Percentiles rank a stretch among this genome's conserved stretches.
phyloP scores from a whole-genome alignment of 139 green algal genomes.

The Ulvella scutata region DNA sequence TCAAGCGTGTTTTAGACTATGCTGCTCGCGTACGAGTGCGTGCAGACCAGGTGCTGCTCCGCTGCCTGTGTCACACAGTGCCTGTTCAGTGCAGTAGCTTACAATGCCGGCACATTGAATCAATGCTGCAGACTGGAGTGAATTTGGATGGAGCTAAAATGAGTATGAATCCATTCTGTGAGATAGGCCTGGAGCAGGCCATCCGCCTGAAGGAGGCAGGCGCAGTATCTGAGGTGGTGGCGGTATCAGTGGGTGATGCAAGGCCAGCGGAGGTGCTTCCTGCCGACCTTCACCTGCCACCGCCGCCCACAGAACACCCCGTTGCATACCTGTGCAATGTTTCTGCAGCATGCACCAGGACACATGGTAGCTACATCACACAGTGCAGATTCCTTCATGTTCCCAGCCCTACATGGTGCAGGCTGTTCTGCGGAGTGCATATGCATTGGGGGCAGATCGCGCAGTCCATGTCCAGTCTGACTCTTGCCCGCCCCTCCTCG shows the following conservation, averaged over 20 bases:
- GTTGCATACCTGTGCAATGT: too few relatives aligned
- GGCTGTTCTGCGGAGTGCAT: constrained; percentile 70
- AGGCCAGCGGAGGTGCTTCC: too few relatives aligned
- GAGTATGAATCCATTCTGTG: constrained; percentile 93
- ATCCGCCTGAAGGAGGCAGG: constrained; percentile 64
- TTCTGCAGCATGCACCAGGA: neutral
- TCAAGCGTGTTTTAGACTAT: constrained; percentile 84
- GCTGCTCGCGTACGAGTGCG: constrained; percentile 76
- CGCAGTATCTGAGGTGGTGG: constrained; percentile 62
- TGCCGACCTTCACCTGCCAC: too few relatives aligned
- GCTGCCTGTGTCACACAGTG: neutral
- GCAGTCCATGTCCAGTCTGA: constrained; percentile 55
- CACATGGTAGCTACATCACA: neutral
- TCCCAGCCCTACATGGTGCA: constrained; percentile 10
- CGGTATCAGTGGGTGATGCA: constrained; percentile 64
- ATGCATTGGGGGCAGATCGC: constrained; percentile 81
- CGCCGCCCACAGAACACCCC: too few relatives aligned
- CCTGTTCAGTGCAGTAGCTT: neutral
- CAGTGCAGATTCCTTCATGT: neutral
- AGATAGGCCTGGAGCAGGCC: constrained; percentile 83
- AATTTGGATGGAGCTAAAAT: constrained; percentile 72
- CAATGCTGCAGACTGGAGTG: constrained; percentile 55
- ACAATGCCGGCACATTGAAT: neutral
- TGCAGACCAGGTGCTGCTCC: constrained; percentile 47
- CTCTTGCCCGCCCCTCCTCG: constrained; percentile 42